Evolutionary conservation across 495 filamentous ascomycete species (phyloP), one percentile per base, ranked within the genome.

Genomic region (Talaromyces borbonicus): DNA sequence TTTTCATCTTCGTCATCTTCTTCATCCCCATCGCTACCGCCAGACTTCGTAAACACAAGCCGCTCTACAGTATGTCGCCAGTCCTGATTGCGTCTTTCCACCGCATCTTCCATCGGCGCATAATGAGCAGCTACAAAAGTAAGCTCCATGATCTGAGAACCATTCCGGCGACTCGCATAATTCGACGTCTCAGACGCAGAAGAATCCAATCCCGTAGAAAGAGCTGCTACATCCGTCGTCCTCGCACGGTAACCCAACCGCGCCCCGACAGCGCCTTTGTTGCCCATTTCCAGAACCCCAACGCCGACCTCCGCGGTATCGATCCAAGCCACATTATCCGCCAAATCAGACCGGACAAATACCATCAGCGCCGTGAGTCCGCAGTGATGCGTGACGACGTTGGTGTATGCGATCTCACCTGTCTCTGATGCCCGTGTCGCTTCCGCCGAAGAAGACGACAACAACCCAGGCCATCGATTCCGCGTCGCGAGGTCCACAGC

Each of bases 291-390:
- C 44, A 77, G 77, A 2, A 89, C 40, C 1, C 92, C 92, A 27
- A 94, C 78, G 2, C 92, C 89, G 2, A 87, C 81, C 22, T 81
- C 85, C 2, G 81, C 85, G 9, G 75, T 78, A 45, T 84, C 75
- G 3, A 87, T 62, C 55, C 73, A 70, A 9, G 67, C 59, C 23
- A 95, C 65, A 12, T 66, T 63, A 8, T 66, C 52, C 0, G 69
- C 65, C 12, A 83, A 63, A 24, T 80, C 76, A 24, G 75, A 69
- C 36, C 67, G 65, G 16, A 68, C 73, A 56, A 94, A 96, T 14
- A 94, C 71, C 74, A 96, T 78, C 33, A 96, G 74, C 23, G 74
- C 87, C 1, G 89, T 96, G 82, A 94, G 85, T 47, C 92, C 92
- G 22, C 87, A 74, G 63, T 90, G 85, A 44, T 80, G 75, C 30